phyloP scores from a whole-genome alignment of 1,284 basidiomycete genomes.

The Apiotrichum mycotoxinovorans region DNA sequence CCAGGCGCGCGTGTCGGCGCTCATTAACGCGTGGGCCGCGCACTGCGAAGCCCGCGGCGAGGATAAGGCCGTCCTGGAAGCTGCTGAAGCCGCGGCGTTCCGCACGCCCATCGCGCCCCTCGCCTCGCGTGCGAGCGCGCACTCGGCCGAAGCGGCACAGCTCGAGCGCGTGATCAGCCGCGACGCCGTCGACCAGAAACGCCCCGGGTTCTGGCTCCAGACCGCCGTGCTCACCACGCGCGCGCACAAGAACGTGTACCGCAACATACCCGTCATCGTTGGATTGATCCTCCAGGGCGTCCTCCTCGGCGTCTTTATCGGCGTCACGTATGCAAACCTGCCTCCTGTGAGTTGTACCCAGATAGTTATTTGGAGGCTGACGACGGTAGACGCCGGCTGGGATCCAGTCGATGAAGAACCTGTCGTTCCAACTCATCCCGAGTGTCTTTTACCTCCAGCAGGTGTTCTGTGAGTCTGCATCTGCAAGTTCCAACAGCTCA shows the following conservation, averaged over 20 bases:
- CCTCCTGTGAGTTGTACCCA: conserved; percentile 22
- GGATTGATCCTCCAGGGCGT: conserved; percentile 47
- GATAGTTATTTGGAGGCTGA: neutral
- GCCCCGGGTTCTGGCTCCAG: conserved; percentile 41
- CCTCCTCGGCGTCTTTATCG: conserved; percentile 38
- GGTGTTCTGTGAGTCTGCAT: conserved; percentile 33
- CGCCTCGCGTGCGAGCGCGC: neutral
- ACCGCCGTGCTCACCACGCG: conserved; percentile 42
- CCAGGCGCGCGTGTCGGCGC: conserved; percentile 28
- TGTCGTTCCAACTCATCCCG: conserved; percentile 45
- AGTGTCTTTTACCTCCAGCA: conserved; percentile 46
- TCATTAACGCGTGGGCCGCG: conserved; percentile 37
- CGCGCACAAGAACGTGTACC: conserved; percentile 45
- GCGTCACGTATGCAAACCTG: conserved; percentile 29
- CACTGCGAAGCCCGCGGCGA: neutral
- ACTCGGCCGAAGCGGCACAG: neutral
- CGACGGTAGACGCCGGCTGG: conserved; percentile 45
- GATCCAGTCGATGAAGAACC: conserved; percentile 51
- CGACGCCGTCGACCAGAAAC: conserved; percentile 18
- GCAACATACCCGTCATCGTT: conserved; percentile 42
- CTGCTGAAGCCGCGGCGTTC: neutral
- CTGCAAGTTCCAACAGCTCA: neutral
- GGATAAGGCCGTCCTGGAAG: neutral
- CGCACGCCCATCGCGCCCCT: neutral
- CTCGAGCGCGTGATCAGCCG: conserved; percentile 9